Conservation (phyloP, 1,139 yeast genomes). For the Suhomyces atakaporum region DNA sequence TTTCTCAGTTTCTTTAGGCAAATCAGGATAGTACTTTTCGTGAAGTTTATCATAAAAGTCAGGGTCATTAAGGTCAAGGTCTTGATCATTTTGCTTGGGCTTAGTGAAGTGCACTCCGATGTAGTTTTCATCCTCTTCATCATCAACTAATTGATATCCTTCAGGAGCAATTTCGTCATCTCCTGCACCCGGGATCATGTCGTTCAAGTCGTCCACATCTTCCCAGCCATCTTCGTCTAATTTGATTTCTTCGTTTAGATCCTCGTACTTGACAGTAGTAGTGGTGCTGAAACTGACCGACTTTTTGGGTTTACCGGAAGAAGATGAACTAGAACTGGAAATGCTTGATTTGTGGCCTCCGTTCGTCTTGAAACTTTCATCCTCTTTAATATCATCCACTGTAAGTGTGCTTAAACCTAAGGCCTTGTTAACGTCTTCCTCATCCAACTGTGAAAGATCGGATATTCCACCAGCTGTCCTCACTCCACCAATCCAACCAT, state of each 20-base stretch:
- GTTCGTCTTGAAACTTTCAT: neutral
- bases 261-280: constrained; percentile 44
- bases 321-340: constrained; percentile 2
- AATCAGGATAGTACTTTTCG: constrained; percentile 83
- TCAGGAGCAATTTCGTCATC: constrained; percentile 37
- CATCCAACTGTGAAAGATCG: constrained; percentile 38
- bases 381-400: constrained; percentile 11
- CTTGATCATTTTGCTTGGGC: constrained; percentile 39
- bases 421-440: constrained; percentile 41
- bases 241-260: constrained; percentile 27
- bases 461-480: constrained; percentile 38
- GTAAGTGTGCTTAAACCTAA: constrained; percentile 29
- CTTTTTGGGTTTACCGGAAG: constrained; percentile 20
- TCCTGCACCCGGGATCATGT: constrained; percentile 24
- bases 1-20: constrained; percentile 79
- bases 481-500: constrained; percentile 74
- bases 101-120: constrained; percentile 64
- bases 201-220: constrained; percentile 40
- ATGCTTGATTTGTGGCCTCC: neutral
- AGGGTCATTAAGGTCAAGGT: constrained; percentile 69
- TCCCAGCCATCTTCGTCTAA: constrained; percentile 44
- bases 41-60: constrained; percentile 77
- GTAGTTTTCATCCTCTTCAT: constrained; percentile 35
- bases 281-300: constrained; percentile 45
- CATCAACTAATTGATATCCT: constrained; percentile 45